These are phyloP conservation scores for Neurospora sp. DNA, from an alignment of 2,329 filamentous ascomycete species.

Conservation along the genomic window DNA sequence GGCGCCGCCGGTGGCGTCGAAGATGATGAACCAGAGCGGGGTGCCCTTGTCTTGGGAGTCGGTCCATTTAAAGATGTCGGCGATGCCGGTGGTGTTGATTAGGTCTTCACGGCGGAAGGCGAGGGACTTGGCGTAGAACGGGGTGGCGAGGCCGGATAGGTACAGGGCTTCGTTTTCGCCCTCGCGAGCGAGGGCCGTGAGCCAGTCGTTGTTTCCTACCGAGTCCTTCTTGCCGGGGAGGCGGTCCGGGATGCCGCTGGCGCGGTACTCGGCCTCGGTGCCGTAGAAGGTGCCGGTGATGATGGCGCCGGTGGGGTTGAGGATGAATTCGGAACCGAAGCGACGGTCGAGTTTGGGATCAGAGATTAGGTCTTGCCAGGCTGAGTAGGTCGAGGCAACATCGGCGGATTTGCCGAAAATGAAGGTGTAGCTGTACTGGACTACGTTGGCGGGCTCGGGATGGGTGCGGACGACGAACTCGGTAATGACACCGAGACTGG, in stretches of 20 bases:
- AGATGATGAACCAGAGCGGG: slow-evolving; percentile 51
- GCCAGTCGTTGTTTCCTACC: slow-evolving; percentile 47
- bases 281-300: slow-evolving; percentile 55
- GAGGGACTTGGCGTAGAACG: slow-evolving; percentile 50
- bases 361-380: slow-evolving; percentile 48
- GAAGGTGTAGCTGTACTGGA: slow-evolving; percentile 50
- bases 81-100: slow-evolving; percentile 34
- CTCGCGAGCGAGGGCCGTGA: slow-evolving; percentile 45
- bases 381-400: slow-evolving; percentile 39
- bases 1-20: slow-evolving; percentile 52
- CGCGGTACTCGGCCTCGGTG: slow-evolving; percentile 43
- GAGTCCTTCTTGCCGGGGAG: slow-evolving; percentile 34
- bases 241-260: slow-evolving; percentile 36
- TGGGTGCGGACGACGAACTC: slow-evolving; percentile 48
- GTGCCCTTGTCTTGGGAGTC: slow-evolving; percentile 39
- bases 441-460: slow-evolving; percentile 41
- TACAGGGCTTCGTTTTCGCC: slow-evolving; percentile 39
- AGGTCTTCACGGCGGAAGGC: slow-evolving; percentile 41
- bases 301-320: slow-evolving; percentile 42
- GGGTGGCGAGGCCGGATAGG: slow-evolving; percentile 34
- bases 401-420: slow-evolving; percentile 37
- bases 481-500: slow-evolving; percentile 47
- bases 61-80: slow-evolving; percentile 44
- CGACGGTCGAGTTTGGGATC: slow-evolving; percentile 47
- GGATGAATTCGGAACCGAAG: slow-evolving; percentile 47